phyloP scores from a whole-genome alignment of 805 yeast species.

The Pichia kluyveri region DNA sequence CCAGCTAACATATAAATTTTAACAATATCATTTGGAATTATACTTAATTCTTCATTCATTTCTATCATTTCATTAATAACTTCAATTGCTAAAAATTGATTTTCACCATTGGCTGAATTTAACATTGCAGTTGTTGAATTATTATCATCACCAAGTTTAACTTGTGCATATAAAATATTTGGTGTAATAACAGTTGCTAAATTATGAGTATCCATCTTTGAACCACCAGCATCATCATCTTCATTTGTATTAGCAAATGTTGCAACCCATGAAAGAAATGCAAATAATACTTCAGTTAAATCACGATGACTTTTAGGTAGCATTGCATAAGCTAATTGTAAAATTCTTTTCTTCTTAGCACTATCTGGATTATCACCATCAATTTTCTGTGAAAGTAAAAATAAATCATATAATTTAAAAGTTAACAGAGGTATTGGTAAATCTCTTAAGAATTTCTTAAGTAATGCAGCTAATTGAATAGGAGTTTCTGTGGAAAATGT shows the following conservation, averaged over 20 bases:
- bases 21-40: slow-evolving; percentile 62
- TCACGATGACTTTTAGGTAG: slow-evolving; percentile 79
- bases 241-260: slow-evolving; percentile 89
- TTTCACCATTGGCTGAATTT: slow-evolving; percentile 39
- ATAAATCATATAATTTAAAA: slow-evolving; percentile 60
- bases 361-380: slow-evolving; percentile 26
- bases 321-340: slow-evolving; percentile 62
- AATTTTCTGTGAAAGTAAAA: slow-evolving; percentile 61
- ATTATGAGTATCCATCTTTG: slow-evolving; percentile 94
- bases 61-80: slow-evolving; percentile 79
- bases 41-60: slow-evolving; percentile 66
- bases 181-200: slow-evolving; percentile 95
- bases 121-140: background rate
- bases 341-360: slow-evolving; percentile 39
- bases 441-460: slow-evolving; percentile 87
- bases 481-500: slow-evolving; percentile 60
- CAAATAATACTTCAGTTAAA: slow-evolving; percentile 73
- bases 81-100: slow-evolving; percentile 83
- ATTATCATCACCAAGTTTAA: slow-evolving; percentile 18
- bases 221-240: slow-evolving; percentile 78
- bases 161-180: slow-evolving; percentile 52
- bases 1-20: slow-evolving; percentile 40
- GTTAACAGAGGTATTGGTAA: slow-evolving; percentile 89
- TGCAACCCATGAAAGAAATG: slow-evolving; percentile 90
- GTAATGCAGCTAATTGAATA: slow-evolving; percentile 84